phyloP scores from a whole-genome alignment of 371 early-diverging fungal species.

The Apophysomyces trapeziformis region DNA sequence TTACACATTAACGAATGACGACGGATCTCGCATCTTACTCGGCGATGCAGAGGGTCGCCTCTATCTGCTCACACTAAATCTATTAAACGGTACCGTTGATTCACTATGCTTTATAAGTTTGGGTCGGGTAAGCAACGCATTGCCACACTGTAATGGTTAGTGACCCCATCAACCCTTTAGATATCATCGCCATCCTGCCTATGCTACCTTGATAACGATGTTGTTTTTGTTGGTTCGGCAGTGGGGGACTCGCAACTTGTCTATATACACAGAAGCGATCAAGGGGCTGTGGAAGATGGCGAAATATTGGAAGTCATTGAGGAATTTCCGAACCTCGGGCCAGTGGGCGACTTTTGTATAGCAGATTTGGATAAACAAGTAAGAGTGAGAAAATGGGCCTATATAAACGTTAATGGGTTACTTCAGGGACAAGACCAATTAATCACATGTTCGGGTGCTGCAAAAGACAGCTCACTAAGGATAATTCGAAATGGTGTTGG shows the following conservation, averaged over 20 bases:
- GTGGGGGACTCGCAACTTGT: constrained; percentile 86
- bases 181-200: constrained; percentile 74
- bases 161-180: constrained; percentile 15
- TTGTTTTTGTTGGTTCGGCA: constrained; percentile 85
- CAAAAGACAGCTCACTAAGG: constrained; percentile 77
- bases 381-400: background rate
- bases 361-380: constrained; percentile 80
- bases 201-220: constrained; percentile 75
- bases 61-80: constrained; percentile 47
- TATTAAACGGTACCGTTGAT: constrained; percentile 26
- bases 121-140: constrained; percentile 24
- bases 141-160: too few species aligned
- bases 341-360: constrained; percentile 86
- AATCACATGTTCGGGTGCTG: constrained; percentile 87
- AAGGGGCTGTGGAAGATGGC: constrained; percentile 29
- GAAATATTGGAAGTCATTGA: constrained; percentile 56
- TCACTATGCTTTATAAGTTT: constrained; percentile 32
- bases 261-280: constrained; percentile 32
- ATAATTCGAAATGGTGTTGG: constrained; percentile 93
- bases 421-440: constrained; percentile 68
- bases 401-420: background rate
- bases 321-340: constrained; percentile 79
- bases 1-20: constrained; percentile 49
- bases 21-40: constrained; percentile 71
- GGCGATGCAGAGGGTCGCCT: constrained; percentile 78